Evolutionary conservation across 2,329 filamentous ascomycete species (phyloP).

Genomic region (Colletotrichum siamense): DNA sequence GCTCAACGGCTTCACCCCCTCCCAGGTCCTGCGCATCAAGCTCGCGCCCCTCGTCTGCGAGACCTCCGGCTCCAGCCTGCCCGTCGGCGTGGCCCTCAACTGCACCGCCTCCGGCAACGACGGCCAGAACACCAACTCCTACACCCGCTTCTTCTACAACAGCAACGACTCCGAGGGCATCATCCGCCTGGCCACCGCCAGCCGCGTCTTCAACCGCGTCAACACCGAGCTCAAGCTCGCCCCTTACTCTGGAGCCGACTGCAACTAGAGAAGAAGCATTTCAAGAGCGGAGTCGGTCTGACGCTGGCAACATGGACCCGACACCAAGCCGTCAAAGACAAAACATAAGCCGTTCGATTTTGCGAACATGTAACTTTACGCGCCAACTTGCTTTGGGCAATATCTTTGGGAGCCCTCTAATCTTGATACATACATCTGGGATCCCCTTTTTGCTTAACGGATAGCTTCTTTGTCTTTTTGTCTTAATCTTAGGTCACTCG

Average conservation of each 20-base stretch:
- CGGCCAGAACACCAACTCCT: neutral
- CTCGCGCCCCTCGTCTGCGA: conserved; percentile 8
- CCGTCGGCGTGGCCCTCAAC: conserved; percentile 3
- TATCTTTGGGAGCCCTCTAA: neutral
- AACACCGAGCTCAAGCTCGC: neutral
- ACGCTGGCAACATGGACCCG: neutral
- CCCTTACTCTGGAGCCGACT: neutral
- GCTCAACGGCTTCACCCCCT: conserved; percentile 1
- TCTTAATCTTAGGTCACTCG: neutral
- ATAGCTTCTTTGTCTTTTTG: neutral
- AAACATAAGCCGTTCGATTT: neutral
- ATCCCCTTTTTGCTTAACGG: neutral
- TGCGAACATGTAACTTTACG: neutral
- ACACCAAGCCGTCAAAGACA: neutral
- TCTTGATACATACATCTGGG: neutral
- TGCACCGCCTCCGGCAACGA: conserved; percentile 11
- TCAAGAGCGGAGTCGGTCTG: neutral
- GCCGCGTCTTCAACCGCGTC: neutral
- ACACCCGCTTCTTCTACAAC: conserved; percentile 7
- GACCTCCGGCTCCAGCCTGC: neutral
- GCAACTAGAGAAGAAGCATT: neutral
- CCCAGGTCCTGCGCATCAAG: conserved; percentile 6
- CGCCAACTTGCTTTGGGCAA: neutral
- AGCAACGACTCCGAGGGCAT: neutral
- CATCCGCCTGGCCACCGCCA: conserved; percentile 2